phyloP scores from a whole-genome alignment of 2,329 filamentous ascomycete genomes.

The Dactylellina leptospora region DNA sequence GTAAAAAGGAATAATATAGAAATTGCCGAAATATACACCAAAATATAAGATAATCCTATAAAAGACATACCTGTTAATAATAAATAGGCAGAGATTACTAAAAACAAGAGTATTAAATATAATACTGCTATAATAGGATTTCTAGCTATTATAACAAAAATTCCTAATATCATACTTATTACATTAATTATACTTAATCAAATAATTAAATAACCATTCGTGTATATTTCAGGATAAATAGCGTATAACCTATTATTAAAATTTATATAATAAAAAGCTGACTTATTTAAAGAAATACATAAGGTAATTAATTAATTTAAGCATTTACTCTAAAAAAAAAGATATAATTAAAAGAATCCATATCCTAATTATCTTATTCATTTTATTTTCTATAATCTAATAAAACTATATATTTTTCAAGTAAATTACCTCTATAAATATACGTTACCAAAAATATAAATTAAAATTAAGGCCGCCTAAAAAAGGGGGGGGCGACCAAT shows the following conservation, averaged over 20 bases:
- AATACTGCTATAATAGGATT: conserved; percentile 32
- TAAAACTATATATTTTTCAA: conserved; percentile 31
- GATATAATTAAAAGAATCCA: conserved; percentile 19
- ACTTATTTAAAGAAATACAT: conserved; percentile 26
- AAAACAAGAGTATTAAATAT: conserved; percentile 33
- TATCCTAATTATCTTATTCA: not conserved
- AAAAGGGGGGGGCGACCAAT: conserved; percentile 7
- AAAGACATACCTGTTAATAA: no score
- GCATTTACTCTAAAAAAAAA: conserved; percentile 23
- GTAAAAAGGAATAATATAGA: no score
- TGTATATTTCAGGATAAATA: conserved; percentile 24
- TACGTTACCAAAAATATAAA: conserved; percentile 18
- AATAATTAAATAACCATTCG: conserved; percentile 31
- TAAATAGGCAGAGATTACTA: no score
- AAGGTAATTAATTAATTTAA: conserved; percentile 13
- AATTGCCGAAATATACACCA: no score
- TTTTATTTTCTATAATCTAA: conserved; percentile 19
- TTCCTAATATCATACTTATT: conserved; percentile 27
- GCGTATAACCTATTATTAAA: conserved; percentile 31
- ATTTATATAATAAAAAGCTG: conserved; percentile 19
- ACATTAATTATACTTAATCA: conserved; percentile 26
- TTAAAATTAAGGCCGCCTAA: conserved; percentile 13
- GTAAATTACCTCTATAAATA: conserved; percentile 6
- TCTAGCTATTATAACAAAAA: conserved; percentile 28
- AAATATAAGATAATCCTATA: no score